Base-by-base conservation (phyloP, 1,284 basidiomycete genomes). In the Inonotus hispidus region DNA sequence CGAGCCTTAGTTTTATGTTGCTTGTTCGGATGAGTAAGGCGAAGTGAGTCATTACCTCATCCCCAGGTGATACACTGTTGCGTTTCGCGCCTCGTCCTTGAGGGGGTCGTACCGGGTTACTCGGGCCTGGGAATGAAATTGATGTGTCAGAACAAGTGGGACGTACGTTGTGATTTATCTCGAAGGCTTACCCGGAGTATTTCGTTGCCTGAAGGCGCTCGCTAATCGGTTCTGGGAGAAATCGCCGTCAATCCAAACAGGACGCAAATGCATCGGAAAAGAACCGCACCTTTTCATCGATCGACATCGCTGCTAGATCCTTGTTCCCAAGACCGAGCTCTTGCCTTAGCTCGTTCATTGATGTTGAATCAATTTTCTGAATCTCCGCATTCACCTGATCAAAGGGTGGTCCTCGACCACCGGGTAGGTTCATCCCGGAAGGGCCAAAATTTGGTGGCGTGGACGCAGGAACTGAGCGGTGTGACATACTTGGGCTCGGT, bases 21-120 rank as follows among this genome's bases (percentile, higher is more conserved):
- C 25, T 53, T 41, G 14, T 35, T 55, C 19, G 37, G 13, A 13
- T 49, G n/a, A 46, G 50, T 23, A 38, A 46, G 25, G 11, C 19
- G 32, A 21, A 52, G 10, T 35, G 37, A 52, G 23, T 21, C 45
- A 35, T 13, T 37, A 63, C 62, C 41, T 60, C 62, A 57, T 63
- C 62, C 11, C 59, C 62, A n/a, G 62, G 62, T 29, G 62, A 63
- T n/a, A 58, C 54, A 25, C 62, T 63, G 41, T 52, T 60, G 57
- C 62, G 56, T 41, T 63, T 63, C 29, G 62, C 45, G n/a, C 54
- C 59, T 23, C 62, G 50, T 3, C 56, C 61, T 50, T 56, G 57
- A 43, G 47, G 58, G 46, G 60, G 47, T 56, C 53, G 57, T 35
- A 58, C 45, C 23, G 43, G 43, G 45, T 63, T 63, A 37, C 58